Evolutionary conservation across 192 early-diverging fungal species (phyloP), one percentile per base, ranked within the genome.

Genomic region (Mortierella hygrophila): DNA sequence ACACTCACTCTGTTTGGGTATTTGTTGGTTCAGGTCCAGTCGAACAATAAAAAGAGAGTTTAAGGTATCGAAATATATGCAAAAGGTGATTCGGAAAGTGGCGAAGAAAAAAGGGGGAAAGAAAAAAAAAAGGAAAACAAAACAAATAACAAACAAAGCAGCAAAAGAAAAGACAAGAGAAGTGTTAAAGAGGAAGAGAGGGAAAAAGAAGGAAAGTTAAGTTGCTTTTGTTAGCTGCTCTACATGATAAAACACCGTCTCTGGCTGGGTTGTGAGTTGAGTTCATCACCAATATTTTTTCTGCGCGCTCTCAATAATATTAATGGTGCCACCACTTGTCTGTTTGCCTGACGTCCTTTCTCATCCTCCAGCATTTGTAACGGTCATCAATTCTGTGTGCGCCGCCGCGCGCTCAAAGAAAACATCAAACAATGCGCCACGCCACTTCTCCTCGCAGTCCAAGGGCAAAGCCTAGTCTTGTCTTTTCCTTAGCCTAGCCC

Each of bases 191-290:
- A 42, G 49, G 26, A 60, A 26, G 8, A 38, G 23, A 13, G 15
- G 57, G 40, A 44, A 47, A 76, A 57, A 76, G 75, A 40, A 52
- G 57, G 52, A 38, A 38, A 60, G 54, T 41, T 29, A 44, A 32
- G 18, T 2, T 4, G 26, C 6, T 32, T 49, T 18, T 13, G 60
- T 29, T 29, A 63, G 23, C n/a, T 63, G 60, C 60, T 63, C 60
- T 32, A 26, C 10, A 2, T 13, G 21, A 63, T 29, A 63, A 63
- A 63, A 63, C 32, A 63, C 0, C 54, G 3, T 26, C 6, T 13
- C 60, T 63, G 29, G 60, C 60, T 63, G 60, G 60, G 60, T 60
- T 46, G 44, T 46, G 44, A 46, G 44, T 49, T 49, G 47, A 49
- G 47, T 49, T 49, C 47, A 20, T 63, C 26, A 10, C 29, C 6